Evolutionary conservation across 306 rosid species (phyloP), one percentile per base, ranked within the genome.

Genomic region (Corylus heterophylla): DNA sequence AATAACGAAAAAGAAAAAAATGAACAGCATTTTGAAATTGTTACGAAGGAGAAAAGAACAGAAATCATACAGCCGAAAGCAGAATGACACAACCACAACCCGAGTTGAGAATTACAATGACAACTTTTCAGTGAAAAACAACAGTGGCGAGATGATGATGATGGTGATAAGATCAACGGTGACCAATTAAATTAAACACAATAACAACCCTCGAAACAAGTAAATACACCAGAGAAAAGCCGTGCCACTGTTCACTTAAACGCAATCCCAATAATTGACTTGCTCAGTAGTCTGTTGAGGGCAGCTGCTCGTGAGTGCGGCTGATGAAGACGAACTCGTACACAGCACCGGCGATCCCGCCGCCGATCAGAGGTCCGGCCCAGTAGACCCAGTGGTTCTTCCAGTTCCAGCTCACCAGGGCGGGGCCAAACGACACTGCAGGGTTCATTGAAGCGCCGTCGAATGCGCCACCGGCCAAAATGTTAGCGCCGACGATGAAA

Each of bases 371-470:
- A 2, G 98, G 98, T 17, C 98, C 98, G 8, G 66, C 90, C 98
- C 98, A 94, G 86, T 92, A 94, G 68, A 94, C 82, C 98, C 97
- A 94, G 77, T 94, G 91, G 87, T 85, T 70, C 7, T 0, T 0
- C 98, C 97, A 94, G 79, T 45, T 85, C 98, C 98, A 92, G 86
- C 94, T 85, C 37, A 90, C 93, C 9, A 94, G 49, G 0, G 98
- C 92, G 0, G 98, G 98, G 16, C 98, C 97, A 56, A 94, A 94
- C 1, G 98, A 77, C 2, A 94, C 97, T 0, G 97, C 97, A 0
- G 97, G 98, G 94, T 94, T 94, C 97, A 94, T 94, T 45, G 97
- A 89, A 29, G 94, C 98, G 16, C 98, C 97, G 18, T 79, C 83
- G 61, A 94, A 94, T 0, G 98, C 91, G 20, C 98, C 98, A 13